A percentile compares a stretch with the other conserved stretches of the same genome.
Conservation (phyloP, 768 basidiomycete genomes). For the Mycena metata region DNA sequence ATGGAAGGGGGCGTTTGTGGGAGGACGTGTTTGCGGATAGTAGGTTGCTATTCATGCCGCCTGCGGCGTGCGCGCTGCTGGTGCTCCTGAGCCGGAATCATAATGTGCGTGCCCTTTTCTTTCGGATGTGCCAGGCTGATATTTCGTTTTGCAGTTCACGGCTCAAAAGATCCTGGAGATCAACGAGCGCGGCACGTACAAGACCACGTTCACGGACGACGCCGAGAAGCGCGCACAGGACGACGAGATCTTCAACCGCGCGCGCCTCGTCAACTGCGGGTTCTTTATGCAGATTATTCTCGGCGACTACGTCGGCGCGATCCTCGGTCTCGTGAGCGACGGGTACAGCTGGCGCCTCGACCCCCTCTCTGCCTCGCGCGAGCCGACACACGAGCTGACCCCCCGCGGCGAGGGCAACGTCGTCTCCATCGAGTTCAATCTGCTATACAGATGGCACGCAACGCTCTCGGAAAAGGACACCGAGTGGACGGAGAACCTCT, state of each 20-base stretch:
- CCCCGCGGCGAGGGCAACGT: constrained; percentile 82
- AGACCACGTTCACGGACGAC: constrained; percentile 40
- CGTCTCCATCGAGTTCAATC: constrained; percentile 82
- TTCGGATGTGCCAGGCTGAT: not conserved
- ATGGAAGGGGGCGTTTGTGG: constrained; percentile 77
- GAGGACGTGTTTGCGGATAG: constrained; percentile 79
- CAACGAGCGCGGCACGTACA: constrained; percentile 72
- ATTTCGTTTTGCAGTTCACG: constrained; percentile 64
- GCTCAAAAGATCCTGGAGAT: constrained; percentile 76
- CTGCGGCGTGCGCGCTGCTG: constrained; percentile 74
- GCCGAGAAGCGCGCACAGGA: constrained; percentile 63
- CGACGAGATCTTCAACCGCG: constrained; percentile 81
- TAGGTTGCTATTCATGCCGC: constrained; percentile 79
- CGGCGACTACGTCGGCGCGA: constrained; percentile 80
- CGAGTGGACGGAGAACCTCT: constrained; percentile 64
- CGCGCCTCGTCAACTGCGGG: constrained; percentile 80
- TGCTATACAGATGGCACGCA: constrained; percentile 77
- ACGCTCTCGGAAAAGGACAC: constrained; percentile 68
- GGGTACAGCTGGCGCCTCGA: constrained; percentile 76
- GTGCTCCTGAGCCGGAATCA: constrained; percentile 81
- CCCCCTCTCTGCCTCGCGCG: constrained; percentile 63
- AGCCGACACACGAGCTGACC: constrained; percentile 62
- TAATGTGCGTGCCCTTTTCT: constrained; percentile 62
- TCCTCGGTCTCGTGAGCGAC: constrained; percentile 78
- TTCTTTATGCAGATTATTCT: constrained; percentile 81